Base-by-base conservation (phyloP, 306 rosid species). In the Begonia loranthoides region DNA sequence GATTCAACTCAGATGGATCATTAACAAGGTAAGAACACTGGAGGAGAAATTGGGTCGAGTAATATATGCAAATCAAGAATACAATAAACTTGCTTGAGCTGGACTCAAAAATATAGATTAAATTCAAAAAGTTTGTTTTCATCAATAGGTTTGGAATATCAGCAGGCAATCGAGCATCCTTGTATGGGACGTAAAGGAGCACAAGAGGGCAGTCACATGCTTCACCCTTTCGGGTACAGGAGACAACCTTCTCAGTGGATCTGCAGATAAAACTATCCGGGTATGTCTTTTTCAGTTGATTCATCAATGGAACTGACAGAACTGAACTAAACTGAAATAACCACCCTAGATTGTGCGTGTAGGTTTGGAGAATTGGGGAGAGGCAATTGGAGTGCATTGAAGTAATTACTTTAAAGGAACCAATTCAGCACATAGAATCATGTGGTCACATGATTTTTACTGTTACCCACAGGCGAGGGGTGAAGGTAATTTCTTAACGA, bases 181-280 rank as follows among this genome's bases (percentile, higher is more conserved):
- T 63, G 70, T 84, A 15, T 75, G 83, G 94, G 79, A 84, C 74
- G 62, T 80, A 44, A 84, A 80, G 54, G 71, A 75, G 64, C 94
- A 84, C 70, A 66, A 66, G 47, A 80, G 80, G 55, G 73, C 94
- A 4, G 86, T 80, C 45, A 77, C 94, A 34, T 77, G 94, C 44
- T 80, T 84, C 66, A 66, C 94, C 11, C 82, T 77, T 53, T 51
- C 59, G 39, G 86, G 71, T 66, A 60, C 72, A 17, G 74, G 75
- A 41, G 89, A 84, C 55, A 58, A 79, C 67, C 94, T 84, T 58
- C 54, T 84, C 64, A 84, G 94, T 17, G 94, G 89, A 54, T 84
- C 94, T 7, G 46, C 62, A 3, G 94, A 84, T 68, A 80, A 76
- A 84, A 84, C 86, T 61, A 77, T 80, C n/a, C 71, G 89, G 84